These are phyloP conservation scores for Adansonia rubrostipa DNA, from an alignment of 441 rosid genomes.

Conservation along the genomic window DNA sequence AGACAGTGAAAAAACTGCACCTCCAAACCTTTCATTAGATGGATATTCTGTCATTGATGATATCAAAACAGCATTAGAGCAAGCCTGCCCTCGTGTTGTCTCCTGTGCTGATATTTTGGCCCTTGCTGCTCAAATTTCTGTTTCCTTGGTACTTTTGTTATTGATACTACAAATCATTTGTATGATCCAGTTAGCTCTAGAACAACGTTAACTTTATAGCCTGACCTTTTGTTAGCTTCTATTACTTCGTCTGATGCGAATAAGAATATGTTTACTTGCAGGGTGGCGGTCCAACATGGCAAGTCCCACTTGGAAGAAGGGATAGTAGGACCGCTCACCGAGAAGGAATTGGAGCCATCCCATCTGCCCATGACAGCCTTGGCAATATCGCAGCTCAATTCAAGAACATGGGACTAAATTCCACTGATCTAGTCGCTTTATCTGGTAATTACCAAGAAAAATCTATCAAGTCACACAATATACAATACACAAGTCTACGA, in stretches of 20 bases:
- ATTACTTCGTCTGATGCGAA: background rate
- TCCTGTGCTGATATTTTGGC: conserved; percentile 19
- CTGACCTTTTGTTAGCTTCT: background rate
- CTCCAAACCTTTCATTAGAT: background rate
- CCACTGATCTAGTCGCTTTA: conserved; percentile 58
- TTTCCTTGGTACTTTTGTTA: background rate
- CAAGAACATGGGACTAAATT: conserved; percentile 50
- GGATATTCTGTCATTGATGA: conserved; percentile 1
- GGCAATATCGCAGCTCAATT: conserved; percentile 42
- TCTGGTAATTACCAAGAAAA: conserved; percentile 48
- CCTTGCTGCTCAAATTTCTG: background rate
- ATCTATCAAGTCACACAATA: background rate
- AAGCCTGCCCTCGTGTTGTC: background rate
- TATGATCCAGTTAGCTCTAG: background rate
- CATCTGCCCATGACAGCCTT: conserved; percentile 47
- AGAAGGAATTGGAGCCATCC: conserved; percentile 41
- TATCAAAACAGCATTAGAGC: conserved; percentile 11
- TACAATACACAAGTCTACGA: background rate
- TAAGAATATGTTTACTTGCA: conserved; percentile 10
- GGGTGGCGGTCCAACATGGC: conserved; percentile 68
- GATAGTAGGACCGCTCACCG: conserved; percentile 32
- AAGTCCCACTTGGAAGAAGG: conserved; percentile 30
- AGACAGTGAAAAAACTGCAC: conserved; percentile 49
- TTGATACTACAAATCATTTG: background rate
- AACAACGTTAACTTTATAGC: background rate